phyloP scores from a whole-genome alignment of 768 basidiomycete species.

The Russula vinacea region DNA sequence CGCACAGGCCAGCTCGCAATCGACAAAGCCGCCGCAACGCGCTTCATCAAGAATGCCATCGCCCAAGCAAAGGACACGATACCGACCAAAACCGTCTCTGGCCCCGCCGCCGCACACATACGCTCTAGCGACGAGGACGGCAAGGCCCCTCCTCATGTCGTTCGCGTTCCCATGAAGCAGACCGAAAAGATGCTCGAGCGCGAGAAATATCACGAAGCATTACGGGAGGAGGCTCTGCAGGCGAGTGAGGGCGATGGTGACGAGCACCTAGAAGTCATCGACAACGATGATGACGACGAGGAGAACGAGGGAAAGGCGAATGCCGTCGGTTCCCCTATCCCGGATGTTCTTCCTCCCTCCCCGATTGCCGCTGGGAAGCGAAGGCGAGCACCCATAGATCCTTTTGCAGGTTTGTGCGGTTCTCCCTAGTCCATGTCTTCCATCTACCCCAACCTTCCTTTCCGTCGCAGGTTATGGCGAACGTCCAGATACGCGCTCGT shows the following conservation, averaged over 20 bases:
- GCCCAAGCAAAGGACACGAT: slow-evolving; percentile 47
- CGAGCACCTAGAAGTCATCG: slow-evolving; percentile 40
- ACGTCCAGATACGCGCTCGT: slow-evolving; percentile 15
- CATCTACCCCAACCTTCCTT: neutral
- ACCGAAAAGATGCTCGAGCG: slow-evolving; percentile 75
- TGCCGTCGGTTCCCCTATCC: slow-evolving; percentile 13
- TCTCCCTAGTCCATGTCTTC: neutral
- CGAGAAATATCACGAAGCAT: slow-evolving; percentile 56
- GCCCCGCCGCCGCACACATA: slow-evolving; percentile 27
- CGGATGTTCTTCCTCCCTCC: neutral
- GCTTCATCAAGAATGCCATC: slow-evolving; percentile 85
- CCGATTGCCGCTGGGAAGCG: slow-evolving; percentile 39
- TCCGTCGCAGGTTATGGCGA: slow-evolving; percentile 38
- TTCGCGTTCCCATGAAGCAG: slow-evolving; percentile 49
- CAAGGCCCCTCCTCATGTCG: neutral
- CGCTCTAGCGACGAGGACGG: slow-evolving; percentile 26
- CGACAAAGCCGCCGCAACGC: slow-evolving; percentile 74
- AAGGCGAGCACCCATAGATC: slow-evolving; percentile 55
- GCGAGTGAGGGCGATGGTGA: slow-evolving; percentile 37
- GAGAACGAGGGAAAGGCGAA: slow-evolving; percentile 33
- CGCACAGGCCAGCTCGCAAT: slow-evolving; percentile 45
- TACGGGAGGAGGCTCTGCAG: slow-evolving; percentile 41
- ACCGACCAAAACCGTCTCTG: slow-evolving; percentile 11
- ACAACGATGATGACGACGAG: slow-evolving; percentile 35
- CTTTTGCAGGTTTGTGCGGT: slow-evolving; percentile 56